phyloP scores from a whole-genome alignment of 1,284 basidiomycete genomes.

The Sphaerobolus stellatus region DNA sequence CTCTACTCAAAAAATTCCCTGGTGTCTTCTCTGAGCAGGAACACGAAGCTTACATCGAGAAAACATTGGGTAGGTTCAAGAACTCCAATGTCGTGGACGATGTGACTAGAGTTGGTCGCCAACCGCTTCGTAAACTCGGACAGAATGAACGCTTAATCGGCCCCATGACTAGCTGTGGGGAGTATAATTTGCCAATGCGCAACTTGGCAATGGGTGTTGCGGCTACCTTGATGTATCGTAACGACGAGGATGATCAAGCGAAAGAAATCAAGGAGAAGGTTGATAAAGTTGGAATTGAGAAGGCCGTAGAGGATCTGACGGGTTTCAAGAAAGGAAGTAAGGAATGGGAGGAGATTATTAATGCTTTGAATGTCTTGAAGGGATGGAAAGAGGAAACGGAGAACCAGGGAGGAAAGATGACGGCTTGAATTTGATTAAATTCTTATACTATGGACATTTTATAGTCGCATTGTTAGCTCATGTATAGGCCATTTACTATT shows the following conservation, averaged over 20 bases:
- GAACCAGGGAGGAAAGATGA: no score
- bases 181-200: not conserved
- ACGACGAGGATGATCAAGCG: not conserved
- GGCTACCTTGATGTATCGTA: not conserved
- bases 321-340: not conserved
- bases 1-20: not conserved
- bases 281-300: not conserved
- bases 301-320: not conserved
- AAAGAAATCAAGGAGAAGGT: not conserved
- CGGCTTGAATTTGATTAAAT: no score
- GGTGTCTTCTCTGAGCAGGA: not conserved
- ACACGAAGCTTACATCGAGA: not conserved
- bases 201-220: not conserved
- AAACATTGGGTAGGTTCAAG: not conserved
- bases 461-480: no score
- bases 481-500: no score
- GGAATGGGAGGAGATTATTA: not conserved
- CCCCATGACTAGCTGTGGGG: not conserved
- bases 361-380: not conserved
- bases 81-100: not conserved
- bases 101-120: not conserved
- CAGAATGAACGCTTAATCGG: not conserved
- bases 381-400: no score
- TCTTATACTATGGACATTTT: no score
- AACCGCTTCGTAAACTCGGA: not conserved